Percentiles rank a stretch among this genome's conserved stretches.
Conservation (phyloP, 192 early-diverging fungal genomes). For the Coemansia sp. region DNA sequence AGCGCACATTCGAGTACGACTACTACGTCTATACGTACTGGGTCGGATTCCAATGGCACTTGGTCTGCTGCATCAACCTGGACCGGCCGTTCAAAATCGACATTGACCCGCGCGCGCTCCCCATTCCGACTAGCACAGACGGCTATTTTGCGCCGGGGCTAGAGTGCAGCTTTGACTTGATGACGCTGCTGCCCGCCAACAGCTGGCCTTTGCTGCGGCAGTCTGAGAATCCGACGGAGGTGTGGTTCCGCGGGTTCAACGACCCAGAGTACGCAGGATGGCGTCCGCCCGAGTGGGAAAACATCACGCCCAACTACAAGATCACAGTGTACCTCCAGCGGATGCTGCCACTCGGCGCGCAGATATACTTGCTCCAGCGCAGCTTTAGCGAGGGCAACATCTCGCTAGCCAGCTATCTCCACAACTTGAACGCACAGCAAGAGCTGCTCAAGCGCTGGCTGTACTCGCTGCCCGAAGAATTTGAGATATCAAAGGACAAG, state of each 20-base stretch:
- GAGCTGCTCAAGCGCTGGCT: no score
- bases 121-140: constrained; percentile 27
- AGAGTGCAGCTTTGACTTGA: constrained; percentile 45
- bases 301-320: constrained; percentile 52
- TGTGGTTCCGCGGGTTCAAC: constrained; percentile 52
- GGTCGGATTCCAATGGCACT: constrained; percentile 56
- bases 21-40: constrained; percentile 58
- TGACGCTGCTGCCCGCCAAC: constrained; percentile 44
- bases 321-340: constrained; percentile 48
- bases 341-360: constrained; percentile 54
- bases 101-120: constrained; percentile 26
- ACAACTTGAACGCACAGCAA: no score
- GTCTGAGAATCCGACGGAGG: constrained; percentile 14
- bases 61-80: constrained; percentile 53
- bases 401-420: no score
- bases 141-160: constrained; percentile 50
- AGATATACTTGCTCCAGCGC: no score
- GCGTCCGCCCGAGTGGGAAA: constrained; percentile 45
- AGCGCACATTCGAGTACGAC: constrained; percentile 53
- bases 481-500: no score
- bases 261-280: constrained; percentile 47
- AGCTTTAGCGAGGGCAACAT: no score
- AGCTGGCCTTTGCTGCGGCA: constrained; percentile 39
- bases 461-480: no score
- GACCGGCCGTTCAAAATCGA: constrained; percentile 46